These are phyloP conservation scores for Ophiostoma piceae DNA, from an alignment of 2,329 filamentous ascomycete species.

Conservation along the genomic window DNA sequence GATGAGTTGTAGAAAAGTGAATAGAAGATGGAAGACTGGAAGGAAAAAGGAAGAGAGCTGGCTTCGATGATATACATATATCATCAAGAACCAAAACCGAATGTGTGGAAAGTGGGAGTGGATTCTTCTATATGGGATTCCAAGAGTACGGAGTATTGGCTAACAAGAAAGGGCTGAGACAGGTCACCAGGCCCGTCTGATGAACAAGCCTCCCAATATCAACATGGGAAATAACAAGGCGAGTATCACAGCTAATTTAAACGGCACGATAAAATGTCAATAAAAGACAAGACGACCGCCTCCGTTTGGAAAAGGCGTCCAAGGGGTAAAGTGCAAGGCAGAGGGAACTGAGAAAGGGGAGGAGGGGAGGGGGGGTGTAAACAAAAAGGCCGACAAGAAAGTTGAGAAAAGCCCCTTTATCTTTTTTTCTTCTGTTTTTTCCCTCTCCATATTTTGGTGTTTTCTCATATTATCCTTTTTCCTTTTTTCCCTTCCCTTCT, in stretches of 20 bases:
- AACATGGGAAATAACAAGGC: constrained; percentile 18
- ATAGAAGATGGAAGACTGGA: not conserved
- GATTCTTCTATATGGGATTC: constrained; percentile 20
- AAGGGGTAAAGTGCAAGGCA: constrained; percentile 13
- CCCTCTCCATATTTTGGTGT: not conserved
- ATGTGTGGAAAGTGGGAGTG: constrained; percentile 19
- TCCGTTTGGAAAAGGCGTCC: not conserved
- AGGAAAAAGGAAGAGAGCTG: not conserved
- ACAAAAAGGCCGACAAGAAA: not conserved
- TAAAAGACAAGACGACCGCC: not conserved
- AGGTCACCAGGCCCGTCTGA: constrained; percentile 27
- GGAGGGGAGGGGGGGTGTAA: constrained; percentile 3
- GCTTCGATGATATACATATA: constrained; percentile 6
- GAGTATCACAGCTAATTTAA: not conserved
- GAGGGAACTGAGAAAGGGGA: constrained; percentile 8
- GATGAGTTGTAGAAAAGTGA: not conserved
- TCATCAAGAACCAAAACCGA: constrained; percentile 16
- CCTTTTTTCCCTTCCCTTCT: constrained; percentile 12
- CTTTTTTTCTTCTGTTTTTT: constrained; percentile 4
- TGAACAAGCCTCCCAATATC: constrained; percentile 15
- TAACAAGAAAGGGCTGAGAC: constrained; percentile 26
- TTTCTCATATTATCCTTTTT: not conserved
- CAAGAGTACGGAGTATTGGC: constrained; percentile 10
- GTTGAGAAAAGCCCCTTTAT: constrained; percentile 6
- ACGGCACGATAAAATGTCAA: not conserved